Conservation (phyloP, 2,329 filamentous ascomycete genomes). For the Fusarium udum region DNA sequence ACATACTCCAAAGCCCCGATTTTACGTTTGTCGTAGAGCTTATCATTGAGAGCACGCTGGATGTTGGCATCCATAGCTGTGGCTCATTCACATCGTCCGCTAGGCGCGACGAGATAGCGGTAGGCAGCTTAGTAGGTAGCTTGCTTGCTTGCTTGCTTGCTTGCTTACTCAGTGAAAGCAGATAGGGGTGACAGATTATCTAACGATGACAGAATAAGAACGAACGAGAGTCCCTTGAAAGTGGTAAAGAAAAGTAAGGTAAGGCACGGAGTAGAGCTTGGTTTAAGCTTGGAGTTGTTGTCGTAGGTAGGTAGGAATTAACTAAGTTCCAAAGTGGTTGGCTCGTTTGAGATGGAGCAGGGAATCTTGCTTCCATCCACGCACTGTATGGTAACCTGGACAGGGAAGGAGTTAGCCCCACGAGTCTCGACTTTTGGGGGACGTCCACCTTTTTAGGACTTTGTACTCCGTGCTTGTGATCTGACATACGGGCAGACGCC, state of each 20-base stretch:
- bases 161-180: not conserved
- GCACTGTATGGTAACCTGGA: conserved; percentile 28
- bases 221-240: not conserved
- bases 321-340: conserved; percentile 30
- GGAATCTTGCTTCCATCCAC: conserved; percentile 9
- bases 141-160: not conserved
- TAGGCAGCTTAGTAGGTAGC: not conserved
- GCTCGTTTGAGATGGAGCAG: conserved; percentile 35
- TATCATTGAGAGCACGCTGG: conserved; percentile 93
- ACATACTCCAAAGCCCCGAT: conserved; percentile 93
- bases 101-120: conserved; percentile 16
- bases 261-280: not conserved
- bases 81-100: conserved; percentile 38
- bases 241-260: not conserved
- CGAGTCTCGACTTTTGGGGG: conserved; percentile 14
- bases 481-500: conserved; percentile 5
- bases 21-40: conserved; percentile 98
- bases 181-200: not conserved
- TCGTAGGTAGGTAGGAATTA: conserved; percentile 28
- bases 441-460: conserved; percentile 14
- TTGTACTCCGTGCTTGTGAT: conserved; percentile 35
- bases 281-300: conserved; percentile 9
- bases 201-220: not conserved
- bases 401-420: conserved; percentile 34
- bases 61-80: conserved; percentile 83